Evolutionary conservation across 2,329 filamentous ascomycete species (phyloP), one percentile per base, ranked within the genome.

Genomic region (Fusarium xyrophilum): DNA sequence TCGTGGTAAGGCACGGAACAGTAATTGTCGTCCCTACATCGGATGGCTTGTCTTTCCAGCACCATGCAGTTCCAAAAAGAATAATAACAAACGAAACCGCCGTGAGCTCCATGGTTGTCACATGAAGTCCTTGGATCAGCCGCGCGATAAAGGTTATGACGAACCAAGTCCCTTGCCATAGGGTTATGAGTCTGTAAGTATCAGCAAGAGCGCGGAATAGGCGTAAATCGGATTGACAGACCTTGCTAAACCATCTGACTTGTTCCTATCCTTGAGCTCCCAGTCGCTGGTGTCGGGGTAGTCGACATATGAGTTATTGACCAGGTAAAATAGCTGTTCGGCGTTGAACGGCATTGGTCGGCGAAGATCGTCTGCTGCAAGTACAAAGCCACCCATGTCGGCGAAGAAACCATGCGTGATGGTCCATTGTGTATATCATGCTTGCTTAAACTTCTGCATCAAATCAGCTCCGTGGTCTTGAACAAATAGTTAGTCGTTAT

Each of bases 321-420:
- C 58, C 3, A 68, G 27, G 33, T 68, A 68, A 14, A 52, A 67
- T 6, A 68, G 3, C 21, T 68, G 65, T 13, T 68, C 65, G n/a
- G 65, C 60, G 23, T 67, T 53, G 7, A 68, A 38, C 0, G 65
- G 56, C 27, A 67, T 27, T 2, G 38, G 28, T 6, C 3, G 14
- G 0, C 3, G 2, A 1, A 48, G 40, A 32, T 46, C 55, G 0
- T 33, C 9, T 2, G 46, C 30, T 5, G 7, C 13, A 8, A 68
- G 52, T 1, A 60, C 36, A 30, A 67, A 67, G 12, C 63, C 63
- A 1, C 60, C 65, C 63, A 68, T 67, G 3, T 67, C 60, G 6
- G 60, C 60, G 15, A 68, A 68, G 25, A 68, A 68, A 2, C 42
- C 63, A 36, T 67, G 63, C 1, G 53, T 58, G 6, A 60, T 50